These are phyloP conservation scores for Boeremia lycopersici DNA, from an alignment of 2,329 filamentous ascomycete species.

Conservation along the genomic window DNA sequence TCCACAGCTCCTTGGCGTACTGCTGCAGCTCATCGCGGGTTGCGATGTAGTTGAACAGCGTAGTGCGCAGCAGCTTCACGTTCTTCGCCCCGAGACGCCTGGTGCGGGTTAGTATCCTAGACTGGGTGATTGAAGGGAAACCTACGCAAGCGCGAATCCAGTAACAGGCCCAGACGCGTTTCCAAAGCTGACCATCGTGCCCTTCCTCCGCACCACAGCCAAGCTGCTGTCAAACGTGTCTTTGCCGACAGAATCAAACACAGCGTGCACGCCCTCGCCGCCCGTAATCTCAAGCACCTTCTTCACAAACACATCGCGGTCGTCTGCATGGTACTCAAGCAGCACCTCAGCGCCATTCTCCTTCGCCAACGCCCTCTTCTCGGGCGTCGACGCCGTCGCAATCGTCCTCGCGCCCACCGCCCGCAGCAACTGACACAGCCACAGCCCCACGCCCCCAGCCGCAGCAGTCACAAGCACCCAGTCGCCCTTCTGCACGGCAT, in stretches of 20 bases:
- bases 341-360: slow-evolving; percentile 73
- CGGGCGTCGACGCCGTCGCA: slow-evolving; percentile 74
- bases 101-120: not conserved
- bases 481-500: slow-evolving; percentile 73
- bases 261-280: slow-evolving; percentile 73
- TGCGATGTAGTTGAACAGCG: slow-evolving; percentile 68
- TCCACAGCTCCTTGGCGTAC: slow-evolving; percentile 75
- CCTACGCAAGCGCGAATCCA: slow-evolving; percentile 68
- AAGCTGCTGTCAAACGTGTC: slow-evolving; percentile 81
- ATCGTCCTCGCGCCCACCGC: slow-evolving; percentile 77
- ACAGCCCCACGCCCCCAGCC: slow-evolving; percentile 74
- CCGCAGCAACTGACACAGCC: slow-evolving; percentile 76
- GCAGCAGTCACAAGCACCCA: slow-evolving; percentile 87
- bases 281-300: slow-evolving; percentile 72
- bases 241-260: slow-evolving; percentile 88
- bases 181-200: slow-evolving; percentile 77
- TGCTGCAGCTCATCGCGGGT: slow-evolving; percentile 69
- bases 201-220: slow-evolving; percentile 76
- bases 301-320: slow-evolving; percentile 45
- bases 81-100: slow-evolving; percentile 73
- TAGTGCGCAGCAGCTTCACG: slow-evolving; percentile 75
- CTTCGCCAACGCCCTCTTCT: slow-evolving; percentile 74
- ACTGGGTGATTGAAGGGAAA: slow-evolving; percentile 36
- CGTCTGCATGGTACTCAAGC: slow-evolving; percentile 70
- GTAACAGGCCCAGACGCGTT: slow-evolving; percentile 81